Evolutionary conservation across 2,329 filamentous ascomycete species (phyloP).

Genomic region (Aspergillus novofumigatus): DNA sequence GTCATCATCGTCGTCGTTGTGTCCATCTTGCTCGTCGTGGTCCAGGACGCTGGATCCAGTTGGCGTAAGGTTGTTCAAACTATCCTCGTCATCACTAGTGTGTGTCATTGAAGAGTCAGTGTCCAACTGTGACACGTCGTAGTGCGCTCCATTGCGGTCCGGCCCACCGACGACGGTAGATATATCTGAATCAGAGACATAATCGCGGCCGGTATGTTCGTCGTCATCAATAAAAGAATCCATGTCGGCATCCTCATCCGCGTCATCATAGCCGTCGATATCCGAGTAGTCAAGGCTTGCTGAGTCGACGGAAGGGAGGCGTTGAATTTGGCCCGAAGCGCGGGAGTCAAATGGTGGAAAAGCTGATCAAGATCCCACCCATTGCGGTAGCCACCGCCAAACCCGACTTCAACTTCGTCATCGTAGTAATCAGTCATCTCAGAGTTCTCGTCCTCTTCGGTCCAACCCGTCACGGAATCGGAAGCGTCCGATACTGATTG

Average conservation of each 20-base stretch:
- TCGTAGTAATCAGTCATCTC: constrained; percentile 43
- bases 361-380: constrained; percentile 7
- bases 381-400: constrained; percentile 27
- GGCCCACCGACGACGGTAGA: constrained; percentile 30
- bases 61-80: background rate
- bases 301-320: background rate
- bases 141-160: constrained; percentile 9
- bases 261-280: constrained; percentile 23
- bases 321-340: background rate
- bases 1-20: constrained; percentile 16
- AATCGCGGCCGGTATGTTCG: constrained; percentile 11
- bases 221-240: constrained; percentile 36
- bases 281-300: constrained; percentile 5
- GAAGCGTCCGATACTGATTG: constrained; percentile 36
- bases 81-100: constrained; percentile 13
- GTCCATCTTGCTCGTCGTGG: constrained; percentile 7
- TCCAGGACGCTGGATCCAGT: constrained; percentile 2
- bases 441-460: constrained; percentile 40
- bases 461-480: constrained; percentile 38
- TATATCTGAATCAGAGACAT: constrained; percentile 28
- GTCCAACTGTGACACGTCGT: constrained; percentile 14
- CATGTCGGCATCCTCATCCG: constrained; percentile 28
- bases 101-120: constrained; percentile 14
- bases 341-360: background rate
- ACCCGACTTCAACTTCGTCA: constrained; percentile 26